These are phyloP conservation scores for Bidens hawaiensis DNA, from an alignment of 140 eudicot genomes.

Conservation along the genomic window DNA sequence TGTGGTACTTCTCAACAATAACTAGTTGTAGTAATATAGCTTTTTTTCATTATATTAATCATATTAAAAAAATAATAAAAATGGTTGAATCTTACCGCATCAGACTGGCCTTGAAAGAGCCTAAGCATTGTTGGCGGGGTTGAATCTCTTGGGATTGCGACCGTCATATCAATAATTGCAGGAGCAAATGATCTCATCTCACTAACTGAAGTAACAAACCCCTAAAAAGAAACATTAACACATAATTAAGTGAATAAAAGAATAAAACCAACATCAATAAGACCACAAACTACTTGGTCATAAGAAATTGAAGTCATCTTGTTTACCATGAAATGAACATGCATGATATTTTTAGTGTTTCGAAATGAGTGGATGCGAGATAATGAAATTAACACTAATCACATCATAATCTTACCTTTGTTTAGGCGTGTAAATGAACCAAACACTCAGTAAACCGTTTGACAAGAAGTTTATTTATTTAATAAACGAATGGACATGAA, in stretches of 20 bases:
- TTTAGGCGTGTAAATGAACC: too few relatives aligned
- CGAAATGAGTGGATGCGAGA: too few relatives aligned
- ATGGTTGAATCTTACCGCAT: slow-evolving; percentile 48
- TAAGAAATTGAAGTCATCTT: too few relatives aligned
- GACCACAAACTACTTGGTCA: not conserved
- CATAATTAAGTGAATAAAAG: too few relatives aligned
- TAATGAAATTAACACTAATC: not conserved
- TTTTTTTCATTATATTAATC: not conserved
- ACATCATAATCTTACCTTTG: slow-evolving; percentile 44
- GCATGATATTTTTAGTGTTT: too few relatives aligned
- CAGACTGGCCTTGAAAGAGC: slow-evolving; percentile 71
- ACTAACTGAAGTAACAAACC: slow-evolving; percentile 79
- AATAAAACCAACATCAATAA: not conserved
- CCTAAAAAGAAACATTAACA: slow-evolving; percentile 34
- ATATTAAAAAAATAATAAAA: not conserved
- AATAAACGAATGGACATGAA: too few relatives aligned
- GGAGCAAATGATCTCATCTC: slow-evolving; percentile 84
- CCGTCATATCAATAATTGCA: slow-evolving; percentile 67
- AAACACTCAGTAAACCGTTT: too few relatives aligned
- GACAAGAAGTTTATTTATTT: too few relatives aligned
- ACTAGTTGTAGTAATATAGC: not conserved
- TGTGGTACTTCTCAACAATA: too few relatives aligned
- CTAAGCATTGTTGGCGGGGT: slow-evolving; percentile 83
- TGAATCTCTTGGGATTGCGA: slow-evolving; percentile 62
- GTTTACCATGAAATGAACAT: too few relatives aligned